These are phyloP conservation scores for Tanacetum coccineum DNA, from an alignment of 129 eudicot species.

Conservation along the genomic window DNA sequence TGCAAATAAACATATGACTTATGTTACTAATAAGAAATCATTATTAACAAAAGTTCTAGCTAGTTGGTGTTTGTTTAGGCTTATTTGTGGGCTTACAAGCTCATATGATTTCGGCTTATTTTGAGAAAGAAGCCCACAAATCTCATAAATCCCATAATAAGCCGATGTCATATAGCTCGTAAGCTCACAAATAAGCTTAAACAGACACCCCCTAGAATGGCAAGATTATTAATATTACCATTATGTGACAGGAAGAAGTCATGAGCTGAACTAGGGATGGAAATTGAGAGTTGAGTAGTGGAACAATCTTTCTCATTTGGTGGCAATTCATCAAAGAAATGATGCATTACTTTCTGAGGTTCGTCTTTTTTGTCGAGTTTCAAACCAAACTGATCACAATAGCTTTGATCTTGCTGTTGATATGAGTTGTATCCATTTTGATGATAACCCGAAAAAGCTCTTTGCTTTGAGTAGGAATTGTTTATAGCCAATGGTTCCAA, in stretches of 20 bases:
- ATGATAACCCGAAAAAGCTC: conserved; percentile 29
- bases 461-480: conserved; percentile 41
- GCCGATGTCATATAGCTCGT: no score
- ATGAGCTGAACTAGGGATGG: conserved; percentile 63
- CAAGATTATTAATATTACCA: conserved; percentile 33
- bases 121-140: no score
- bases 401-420: conserved; percentile 26
- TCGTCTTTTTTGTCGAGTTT: conserved; percentile 42
- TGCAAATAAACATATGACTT: conserved; percentile 29
- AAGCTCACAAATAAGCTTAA: no score
- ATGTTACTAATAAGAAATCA: not conserved
- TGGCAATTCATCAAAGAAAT: conserved; percentile 89
- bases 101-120: not conserved
- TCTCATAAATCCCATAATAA: no score
- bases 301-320: conserved; percentile 48
- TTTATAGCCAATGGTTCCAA: conserved; percentile 51
- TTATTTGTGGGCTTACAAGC: not conserved
- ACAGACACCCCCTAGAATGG: not conserved
- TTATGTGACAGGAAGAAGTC: conserved; percentile 71
- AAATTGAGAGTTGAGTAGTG: conserved; percentile 76
- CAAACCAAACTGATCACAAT: conserved; percentile 20
- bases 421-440: conserved; percentile 42
- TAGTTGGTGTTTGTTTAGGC: no score
- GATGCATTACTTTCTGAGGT: conserved; percentile 87
- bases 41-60: not conserved